A percentile compares a stretch with the other conserved stretches of the same genome.
These are phyloP conservation scores for Mallotus japonicus DNA, from an alignment of 441 rosid genomes.

Conservation along the genomic window DNA sequence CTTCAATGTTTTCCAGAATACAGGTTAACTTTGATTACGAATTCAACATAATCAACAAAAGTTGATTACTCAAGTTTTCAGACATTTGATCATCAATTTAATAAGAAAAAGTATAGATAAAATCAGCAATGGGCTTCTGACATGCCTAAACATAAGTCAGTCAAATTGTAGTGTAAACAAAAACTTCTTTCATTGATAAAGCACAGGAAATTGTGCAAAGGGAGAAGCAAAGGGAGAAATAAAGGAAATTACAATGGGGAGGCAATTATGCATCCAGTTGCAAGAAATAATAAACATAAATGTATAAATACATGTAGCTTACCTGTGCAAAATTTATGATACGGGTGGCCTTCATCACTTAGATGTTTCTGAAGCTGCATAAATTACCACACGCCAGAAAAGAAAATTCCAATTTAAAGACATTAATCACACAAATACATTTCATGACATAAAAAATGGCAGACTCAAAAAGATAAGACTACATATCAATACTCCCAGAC, in stretches of 20 bases:
- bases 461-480: background rate
- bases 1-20: background rate
- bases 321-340: constrained; percentile 93
- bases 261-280: background rate
- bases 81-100: background rate
- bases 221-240: background rate
- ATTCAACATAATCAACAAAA: background rate
- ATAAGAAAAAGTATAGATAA: background rate
- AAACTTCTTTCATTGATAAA: background rate
- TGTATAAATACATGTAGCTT: constrained; percentile 14
- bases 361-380: constrained; percentile 78
- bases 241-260: background rate
- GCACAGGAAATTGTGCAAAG: background rate
- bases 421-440: background rate
- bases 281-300: background rate
- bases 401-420: background rate
- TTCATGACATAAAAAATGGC: background rate
- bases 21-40: background rate
- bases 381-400: background rate
- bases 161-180: background rate
- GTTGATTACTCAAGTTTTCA: background rate
- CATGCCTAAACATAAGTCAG: background rate
- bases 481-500: background rate
- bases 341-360: constrained; percentile 72
- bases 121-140: background rate